These are phyloP conservation scores for Podaxis sp. DNA, from an alignment of 768 basidiomycete genomes.

Conservation along the genomic window DNA sequence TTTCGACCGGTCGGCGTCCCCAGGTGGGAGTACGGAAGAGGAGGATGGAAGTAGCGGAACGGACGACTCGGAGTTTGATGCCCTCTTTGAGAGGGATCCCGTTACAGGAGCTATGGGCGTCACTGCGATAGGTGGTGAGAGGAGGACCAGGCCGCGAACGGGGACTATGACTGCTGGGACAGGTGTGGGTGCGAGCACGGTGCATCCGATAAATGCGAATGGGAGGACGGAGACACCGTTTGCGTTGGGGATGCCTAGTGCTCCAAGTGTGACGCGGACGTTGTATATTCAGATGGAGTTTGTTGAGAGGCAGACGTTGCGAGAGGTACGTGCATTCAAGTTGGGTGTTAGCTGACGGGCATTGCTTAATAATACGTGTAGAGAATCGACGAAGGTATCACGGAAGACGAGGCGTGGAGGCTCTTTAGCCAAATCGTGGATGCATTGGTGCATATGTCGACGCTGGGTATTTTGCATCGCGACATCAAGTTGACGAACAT, in stretches of 20 bases:
- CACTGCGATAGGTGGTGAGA: neutral
- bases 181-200: neutral
- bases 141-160: neutral
- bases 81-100: constrained; percentile 24
- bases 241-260: constrained; percentile 16
- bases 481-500: constrained; percentile 95
- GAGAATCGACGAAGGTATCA: constrained; percentile 78
- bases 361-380: constrained; percentile 24
- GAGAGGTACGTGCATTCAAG: constrained; percentile 54
- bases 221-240: constrained; percentile 27
- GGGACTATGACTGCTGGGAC: constrained; percentile 6
- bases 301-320: constrained; percentile 87
- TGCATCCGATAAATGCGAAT: neutral
- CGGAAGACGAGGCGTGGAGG: constrained; percentile 86
- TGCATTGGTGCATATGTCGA: constrained; percentile 87
- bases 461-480: constrained; percentile 81
- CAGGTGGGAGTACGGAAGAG: constrained; percentile 26
- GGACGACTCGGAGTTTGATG: constrained; percentile 38
- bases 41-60: constrained; percentile 35
- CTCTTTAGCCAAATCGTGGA: constrained; percentile 89
- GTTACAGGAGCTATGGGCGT: neutral
- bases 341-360: neutral
- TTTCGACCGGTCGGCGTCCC: constrained; percentile 54
- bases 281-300: constrained; percentile 98
- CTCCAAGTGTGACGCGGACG: constrained; percentile 48